Evolutionary conservation across 169 alveolate species (phyloP).

Genomic region (Babesia divergens): DNA sequence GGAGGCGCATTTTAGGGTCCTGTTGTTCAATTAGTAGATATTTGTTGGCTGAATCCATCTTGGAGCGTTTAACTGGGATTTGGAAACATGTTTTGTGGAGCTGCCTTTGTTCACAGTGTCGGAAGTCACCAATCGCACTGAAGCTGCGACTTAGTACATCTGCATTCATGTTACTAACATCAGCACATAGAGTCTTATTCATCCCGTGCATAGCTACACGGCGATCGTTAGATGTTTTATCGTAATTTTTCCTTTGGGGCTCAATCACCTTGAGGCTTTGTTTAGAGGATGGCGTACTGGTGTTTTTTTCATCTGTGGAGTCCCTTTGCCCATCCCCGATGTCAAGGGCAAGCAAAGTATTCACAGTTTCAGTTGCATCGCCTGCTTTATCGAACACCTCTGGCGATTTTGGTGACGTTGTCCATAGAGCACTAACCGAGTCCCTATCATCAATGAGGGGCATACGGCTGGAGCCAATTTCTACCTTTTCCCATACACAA

Average conservation of each 20-base stretch:
- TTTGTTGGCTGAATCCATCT: not conserved
- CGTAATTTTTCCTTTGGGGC: not conserved
- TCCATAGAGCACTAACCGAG: too few species aligned
- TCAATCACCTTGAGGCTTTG: not conserved
- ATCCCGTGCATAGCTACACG: not conserved
- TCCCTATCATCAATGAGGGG: too few species aligned
- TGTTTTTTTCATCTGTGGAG: not conserved
- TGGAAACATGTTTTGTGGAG: not conserved
- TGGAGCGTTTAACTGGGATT: not conserved
- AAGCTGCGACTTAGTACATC: not conserved
- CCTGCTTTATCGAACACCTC: not conserved
- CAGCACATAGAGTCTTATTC: conserved; percentile 17
- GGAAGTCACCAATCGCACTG: conserved; percentile 11
- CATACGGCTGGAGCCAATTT: too few species aligned
- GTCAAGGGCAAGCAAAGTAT: not conserved
- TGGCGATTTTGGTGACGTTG: not conserved
- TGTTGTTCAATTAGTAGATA: not conserved
- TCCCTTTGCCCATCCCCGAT: not conserved
- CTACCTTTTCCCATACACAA: too few species aligned
- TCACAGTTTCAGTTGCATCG: not conserved
- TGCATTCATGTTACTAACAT: not conserved
- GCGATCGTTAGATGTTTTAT: not conserved
- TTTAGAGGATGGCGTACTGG: not conserved
- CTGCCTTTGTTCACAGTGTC: not conserved
- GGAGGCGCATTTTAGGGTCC: not conserved